A percentile compares a stretch with the other conserved stretches of the same genome.
phyloP scores from a whole-genome alignment of 2,329 filamentous ascomycete species.

The Rhynchosporium agropyri region DNA sequence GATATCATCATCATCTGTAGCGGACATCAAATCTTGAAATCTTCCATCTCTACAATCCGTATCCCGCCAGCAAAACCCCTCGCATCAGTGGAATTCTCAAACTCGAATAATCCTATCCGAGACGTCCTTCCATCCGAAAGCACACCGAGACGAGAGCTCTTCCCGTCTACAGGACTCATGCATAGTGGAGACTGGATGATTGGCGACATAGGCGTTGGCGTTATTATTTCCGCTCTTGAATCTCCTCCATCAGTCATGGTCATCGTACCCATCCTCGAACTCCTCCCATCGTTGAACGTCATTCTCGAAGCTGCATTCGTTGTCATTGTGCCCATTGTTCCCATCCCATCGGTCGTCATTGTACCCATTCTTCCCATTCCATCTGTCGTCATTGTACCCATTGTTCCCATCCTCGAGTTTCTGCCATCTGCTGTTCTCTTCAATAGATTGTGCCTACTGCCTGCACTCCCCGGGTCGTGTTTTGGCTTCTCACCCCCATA shows the following conservation, averaged over 20 bases:
- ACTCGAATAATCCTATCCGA: constrained; percentile 15
- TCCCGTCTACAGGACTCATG: constrained; percentile 3
- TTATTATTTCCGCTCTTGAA: constrained; percentile 2
- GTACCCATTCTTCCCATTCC: not conserved
- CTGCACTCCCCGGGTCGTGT: constrained; percentile 8
- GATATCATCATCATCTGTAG: constrained; percentile 9
- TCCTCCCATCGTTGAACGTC: constrained; percentile 1
- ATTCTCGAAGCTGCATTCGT: not conserved
- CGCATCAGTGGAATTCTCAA: constrained; percentile 11
- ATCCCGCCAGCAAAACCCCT: constrained; percentile 15
- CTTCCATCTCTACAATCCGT: constrained; percentile 19
- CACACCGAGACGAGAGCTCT: constrained; percentile 7
- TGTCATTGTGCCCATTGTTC: constrained; percentile 6
- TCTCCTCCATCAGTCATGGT: constrained; percentile 10
- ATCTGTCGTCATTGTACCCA: too few species aligned
- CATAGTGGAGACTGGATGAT: not conserved
- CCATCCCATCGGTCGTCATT: constrained; percentile 13
- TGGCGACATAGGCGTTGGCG: not conserved
- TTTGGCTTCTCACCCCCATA: constrained; percentile 2
- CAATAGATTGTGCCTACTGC: constrained; percentile 13
- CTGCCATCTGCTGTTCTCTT: constrained; percentile 9
- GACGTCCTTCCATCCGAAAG: constrained; percentile 12
- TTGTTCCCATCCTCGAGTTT: constrained; percentile 4
- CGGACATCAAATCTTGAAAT: constrained; percentile 18
- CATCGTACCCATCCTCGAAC: constrained; percentile 8